Base-by-base conservation (phyloP, 1,284 basidiomycete species). In the Phylloboletellus chloephorus region DNA sequence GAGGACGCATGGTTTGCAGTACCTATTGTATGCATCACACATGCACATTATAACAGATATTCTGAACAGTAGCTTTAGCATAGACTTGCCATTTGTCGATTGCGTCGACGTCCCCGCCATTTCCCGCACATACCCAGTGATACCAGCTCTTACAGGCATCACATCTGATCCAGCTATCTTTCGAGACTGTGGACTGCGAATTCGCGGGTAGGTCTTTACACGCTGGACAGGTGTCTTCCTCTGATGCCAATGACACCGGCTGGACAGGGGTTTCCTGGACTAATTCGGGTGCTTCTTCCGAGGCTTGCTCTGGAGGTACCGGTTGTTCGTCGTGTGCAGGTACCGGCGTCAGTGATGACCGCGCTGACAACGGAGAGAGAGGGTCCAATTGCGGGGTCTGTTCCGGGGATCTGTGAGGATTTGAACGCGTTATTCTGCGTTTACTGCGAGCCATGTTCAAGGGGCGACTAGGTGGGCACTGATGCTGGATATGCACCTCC, bases 131-230 rank as follows among this genome's bases (percentile, higher is more conserved):
- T 43, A 76, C 68, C 86, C 86, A 88, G 56, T 88, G 85, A 60
- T 79, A 88, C 85, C 85, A 88, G 21, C 65, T 73, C 62, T 81
- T 84, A 67, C 85, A 88, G 22, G 72, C 74, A 53, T 87, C 84
- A 58, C 85, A 88, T 52, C 76, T 67, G 45, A 87, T 75, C 83
- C 82, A 87, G 52, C 37, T 72, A 50, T 84, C 80, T 57, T 79
- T 80, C 46, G 74, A 69, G 37, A 57, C 57, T 8, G 59, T 56
- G 7, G 53, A 50, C 32, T 60, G 51, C 19, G 50, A 19, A 46
- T 56, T 53, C n/a, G 34, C n/a, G 24, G 55, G 46, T 31, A 49
- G 50, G 24, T 63, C 58, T 47, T 57, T 62, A 51, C 69, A 73
- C n/a, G 67, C 66, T 23, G 72, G 72, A 49, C 72, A 74, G 5